Base-by-base conservation (phyloP, 1,284 basidiomycete species). In the Ganoderma lingzhi region DNA sequence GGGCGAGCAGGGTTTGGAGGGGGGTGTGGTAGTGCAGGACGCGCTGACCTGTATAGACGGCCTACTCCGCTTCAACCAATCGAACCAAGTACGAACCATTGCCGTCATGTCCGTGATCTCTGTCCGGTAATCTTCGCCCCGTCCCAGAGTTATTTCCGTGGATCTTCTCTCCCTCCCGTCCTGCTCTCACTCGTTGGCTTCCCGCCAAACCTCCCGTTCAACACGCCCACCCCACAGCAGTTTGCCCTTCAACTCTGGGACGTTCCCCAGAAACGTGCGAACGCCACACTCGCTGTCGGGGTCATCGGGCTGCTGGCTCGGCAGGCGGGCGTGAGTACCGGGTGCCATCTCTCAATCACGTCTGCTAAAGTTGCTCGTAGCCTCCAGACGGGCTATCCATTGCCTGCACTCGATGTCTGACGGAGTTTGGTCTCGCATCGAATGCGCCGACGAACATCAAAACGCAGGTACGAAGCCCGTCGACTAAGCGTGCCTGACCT, bases 201-300 rank as follows among this genome's bases (percentile, higher is more conserved):
- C 79, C 96, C 97, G 0, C 86, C 92, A 2, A 87, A 88, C 14
- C 82, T 95, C 0, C 84, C 88, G 14, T 80, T 88, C 23, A 87
- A 93, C 64, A 87, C 90, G 55, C 81, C 86, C 8, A 89, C 93
- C 2, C 95, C 97, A 3, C 95, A 98, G 80, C 93, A 95, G 69
- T 99, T 99, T 80, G 93, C 96, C 1, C 84, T 99, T 45, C 98
- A 99, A 79, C 96, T 96, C 78, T 99, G 98, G 98, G 95, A 96
- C 72, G 87, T 91, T 8, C 72, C 70, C 23, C 77, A 78, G 64
- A 96, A 97, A 78, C 98, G 98, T 80, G 81, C 90, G 23, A 84
- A 88, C 76, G 91, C 92, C 2, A 86, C 88, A 1, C 82, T 96
- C 23, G 89, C 96, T 14, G 82, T 99, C 4, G 91, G 91, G 32